Conservation (phyloP, 352 stramenopile genomes). For the Globisporangium parvum region DNA sequence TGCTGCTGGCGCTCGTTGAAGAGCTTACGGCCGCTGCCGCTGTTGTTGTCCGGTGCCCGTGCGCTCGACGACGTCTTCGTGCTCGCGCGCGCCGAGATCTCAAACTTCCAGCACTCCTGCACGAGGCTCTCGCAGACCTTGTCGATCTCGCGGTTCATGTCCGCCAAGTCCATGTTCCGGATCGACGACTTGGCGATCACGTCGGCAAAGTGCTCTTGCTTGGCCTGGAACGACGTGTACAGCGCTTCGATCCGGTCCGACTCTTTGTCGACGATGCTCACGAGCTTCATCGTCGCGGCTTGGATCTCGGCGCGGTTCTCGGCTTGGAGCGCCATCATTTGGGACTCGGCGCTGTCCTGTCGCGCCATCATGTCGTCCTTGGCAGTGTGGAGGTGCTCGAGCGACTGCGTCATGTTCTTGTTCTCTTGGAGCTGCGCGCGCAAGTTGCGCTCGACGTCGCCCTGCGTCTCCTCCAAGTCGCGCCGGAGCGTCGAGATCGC, state of each 20-base stretch:
- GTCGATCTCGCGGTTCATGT: slow-evolving; percentile 80
- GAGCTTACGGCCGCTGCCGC: slow-evolving; percentile 36
- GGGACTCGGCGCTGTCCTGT: slow-evolving; percentile 50
- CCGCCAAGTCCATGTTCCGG: slow-evolving; percentile 73
- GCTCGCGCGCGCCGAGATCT: slow-evolving; percentile 64
- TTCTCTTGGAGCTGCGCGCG: slow-evolving; percentile 54
- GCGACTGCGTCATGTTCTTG: slow-evolving; percentile 26
- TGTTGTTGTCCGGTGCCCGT: slow-evolving; percentile 37
- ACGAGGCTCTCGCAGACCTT: slow-evolving; percentile 75
- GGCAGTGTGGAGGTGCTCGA: slow-evolving; percentile 35
- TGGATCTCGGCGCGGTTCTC: slow-evolving; percentile 77
- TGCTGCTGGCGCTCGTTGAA: slow-evolving; percentile 84
- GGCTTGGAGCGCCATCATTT: slow-evolving; percentile 62
- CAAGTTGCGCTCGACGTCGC: slow-evolving; percentile 51
- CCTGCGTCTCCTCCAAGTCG: slow-evolving; percentile 54
- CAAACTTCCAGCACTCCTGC: slow-evolving; percentile 84
- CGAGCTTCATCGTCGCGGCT: slow-evolving; percentile 45
- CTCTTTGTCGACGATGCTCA: slow-evolving; percentile 75
- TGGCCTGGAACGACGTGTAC: slow-evolving; percentile 77
- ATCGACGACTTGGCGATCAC: slow-evolving; percentile 70
- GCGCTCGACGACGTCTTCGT: slow-evolving; percentile 27
- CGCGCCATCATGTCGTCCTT: slow-evolving; percentile 45
- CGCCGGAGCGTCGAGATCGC: slow-evolving; percentile 45
- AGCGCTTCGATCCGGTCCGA: slow-evolving; percentile 71
- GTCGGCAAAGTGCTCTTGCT: slow-evolving; percentile 77